These are phyloP conservation scores for Aeschynomene evenia DNA, from an alignment of 306 rosid genomes.

Conservation along the genomic window DNA sequence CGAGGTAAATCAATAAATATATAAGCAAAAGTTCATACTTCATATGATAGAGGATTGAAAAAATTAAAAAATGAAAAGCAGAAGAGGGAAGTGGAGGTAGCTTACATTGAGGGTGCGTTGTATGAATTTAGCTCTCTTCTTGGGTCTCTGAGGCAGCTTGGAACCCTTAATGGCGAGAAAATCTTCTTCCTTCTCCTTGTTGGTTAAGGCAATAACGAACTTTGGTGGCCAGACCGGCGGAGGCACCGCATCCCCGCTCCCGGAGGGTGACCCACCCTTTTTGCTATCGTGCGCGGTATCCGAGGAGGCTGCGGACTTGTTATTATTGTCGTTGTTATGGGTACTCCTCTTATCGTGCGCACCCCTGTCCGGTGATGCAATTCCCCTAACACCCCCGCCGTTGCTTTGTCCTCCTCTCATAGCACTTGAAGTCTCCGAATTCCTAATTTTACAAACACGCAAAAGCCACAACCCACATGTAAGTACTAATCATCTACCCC, in stretches of 20 bases:
- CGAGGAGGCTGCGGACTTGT: constrained; percentile 75
- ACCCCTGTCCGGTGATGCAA: constrained; percentile 82
- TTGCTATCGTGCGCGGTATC: constrained; percentile 95
- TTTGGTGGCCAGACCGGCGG: constrained; percentile 82
- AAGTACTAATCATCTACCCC: background rate
- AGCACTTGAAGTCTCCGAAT: constrained; percentile 65
- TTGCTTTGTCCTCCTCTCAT: constrained; percentile 84
- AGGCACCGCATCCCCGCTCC: constrained; percentile 70
- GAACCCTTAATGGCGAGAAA: constrained; percentile 88
- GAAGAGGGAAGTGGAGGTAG: background rate
- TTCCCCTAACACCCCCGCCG: constrained; percentile 80
- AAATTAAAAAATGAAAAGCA: background rate
- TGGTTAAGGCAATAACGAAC: constrained; percentile 85
- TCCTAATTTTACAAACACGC: constrained; percentile 48
- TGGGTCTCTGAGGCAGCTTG: constrained; percentile 89
- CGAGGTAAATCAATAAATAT: too few relatives aligned
- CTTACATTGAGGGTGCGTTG: constrained; percentile 97
- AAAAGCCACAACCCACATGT: constrained; percentile 4
- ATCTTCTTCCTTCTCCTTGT: constrained; percentile 96
- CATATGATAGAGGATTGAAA: background rate
- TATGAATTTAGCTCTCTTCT: constrained; percentile 78
- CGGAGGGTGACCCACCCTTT: constrained; percentile 88
- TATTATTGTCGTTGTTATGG: constrained; percentile 42
- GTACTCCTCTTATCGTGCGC: constrained; percentile 82
- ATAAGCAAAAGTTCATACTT: background rate